Evolutionary conservation across 257 asterid species (phyloP), one percentile per base, ranked within the genome.

Genomic region (Petrea volubilis): DNA sequence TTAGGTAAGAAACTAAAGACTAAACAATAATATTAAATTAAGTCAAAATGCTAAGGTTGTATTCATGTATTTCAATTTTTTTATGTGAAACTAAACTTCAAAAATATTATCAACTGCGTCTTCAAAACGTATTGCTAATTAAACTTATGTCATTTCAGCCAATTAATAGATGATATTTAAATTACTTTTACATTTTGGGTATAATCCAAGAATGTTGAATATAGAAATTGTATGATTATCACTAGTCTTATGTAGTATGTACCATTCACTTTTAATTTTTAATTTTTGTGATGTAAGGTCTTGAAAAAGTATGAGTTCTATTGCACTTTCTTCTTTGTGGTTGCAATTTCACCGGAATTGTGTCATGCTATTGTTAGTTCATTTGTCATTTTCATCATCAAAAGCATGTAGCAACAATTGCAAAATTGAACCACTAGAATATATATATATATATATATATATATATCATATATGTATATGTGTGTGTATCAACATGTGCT

Each of bases 1-100:
- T 78, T 73, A 75, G 86, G 84, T 69, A 36, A 57, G 31, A 43
- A 61, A 47, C 18, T 11, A 33, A 71, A 23, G 31, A 62, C 47
- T 57, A 36, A 44, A 7, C 46, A 52, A 64, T 43, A 36, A n/a
- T 38, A 7, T 38, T 38, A 38, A 38, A 38, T 47, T 24, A 40
- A 33, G 60, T 60, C 71, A 72, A 27, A 38, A 15, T 25, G 60
- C 52, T 31, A 31, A 65, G 55, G 34, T 57, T 24, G 60, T 58
- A 59, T 36, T 13, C 43, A 25, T 36, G 41, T 34, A 33, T 20
- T 21, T 50, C 15, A 12, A 53, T 20, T 53, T 27, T 36, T 7
- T 58, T 6, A 63, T 23, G n/a, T 23, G 60, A 64, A 64, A 67
- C 49, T 73, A 64, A 64, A 52, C 3, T 7, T 36, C 28, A 25